Evolutionary conservation across 768 basidiomycete genomes (phyloP), one percentile per base, ranked within the genome.

Genomic region (Mycena vitilis): DNA sequence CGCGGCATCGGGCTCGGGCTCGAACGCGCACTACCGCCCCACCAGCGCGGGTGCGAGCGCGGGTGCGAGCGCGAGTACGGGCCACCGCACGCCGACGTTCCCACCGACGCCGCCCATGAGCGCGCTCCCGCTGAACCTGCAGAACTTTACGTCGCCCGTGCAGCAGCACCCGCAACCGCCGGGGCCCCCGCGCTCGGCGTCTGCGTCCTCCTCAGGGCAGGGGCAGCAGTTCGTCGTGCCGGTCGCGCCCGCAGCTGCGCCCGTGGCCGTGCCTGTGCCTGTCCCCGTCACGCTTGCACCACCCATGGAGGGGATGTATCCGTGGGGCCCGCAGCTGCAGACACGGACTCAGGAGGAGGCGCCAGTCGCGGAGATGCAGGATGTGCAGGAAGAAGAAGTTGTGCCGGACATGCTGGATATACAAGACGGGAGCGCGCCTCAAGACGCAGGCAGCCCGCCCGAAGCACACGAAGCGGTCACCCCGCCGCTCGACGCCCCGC

Each of bases 391-490:
- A 12, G 13, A 7, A 7, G 13, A 44, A 15, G 42, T 52, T 5
- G 42, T 40, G 37, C 18, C 49, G 5, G 20, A 20, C 44, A 59
- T 38, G 53, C 34, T 36, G 60, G 36, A 44, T 6, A 36, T 30
- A 5, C 44, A n/a, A n/a, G n/a, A n/a, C n/a, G 30, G 42, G n/a
- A n/a, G 22, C 48, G 60, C 36, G 30, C 8, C 34, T 20, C 48
- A 48, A 16, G 60, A 59, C 34, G 20, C 30, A 2, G 34, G 20
- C n/a, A 64, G 48, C 34, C 60, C 69, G 47, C 36, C 64, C 0
- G 69, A 70, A 11, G 52, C 38, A 38, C 70, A 71, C 52, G 70
- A 67, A n/a, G 70, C 65, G 1, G 25, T 70, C 22, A 66, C 69
- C 9, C 69, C 70, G 18, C 64, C 69, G 22, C 55, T 23, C 15